phyloP scores from a whole-genome alignment of 306 rosid genomes.

The Inga oerstediana region DNA sequence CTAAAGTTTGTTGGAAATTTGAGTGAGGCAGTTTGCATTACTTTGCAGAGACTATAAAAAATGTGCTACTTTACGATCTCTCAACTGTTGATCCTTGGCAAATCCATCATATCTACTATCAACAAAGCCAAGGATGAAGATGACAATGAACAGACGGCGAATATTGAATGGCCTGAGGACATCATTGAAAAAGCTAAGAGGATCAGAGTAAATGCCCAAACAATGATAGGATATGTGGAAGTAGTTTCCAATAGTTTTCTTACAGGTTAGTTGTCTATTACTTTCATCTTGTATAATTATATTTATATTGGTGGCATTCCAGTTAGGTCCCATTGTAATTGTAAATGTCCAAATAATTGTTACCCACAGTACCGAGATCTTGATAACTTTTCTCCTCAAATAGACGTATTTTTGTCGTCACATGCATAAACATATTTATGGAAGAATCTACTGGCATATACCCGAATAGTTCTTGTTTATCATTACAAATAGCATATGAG shows the following conservation, averaged over 20 bases:
- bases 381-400: no score
- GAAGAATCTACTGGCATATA: neutral
- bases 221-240: constrained; percentile 78
- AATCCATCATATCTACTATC: constrained; percentile 74
- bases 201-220: constrained; percentile 77
- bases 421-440: neutral
- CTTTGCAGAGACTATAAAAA: constrained; percentile 91
- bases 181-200: constrained; percentile 81
- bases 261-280: constrained; percentile 59
- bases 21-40: constrained; percentile 31
- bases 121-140: constrained; percentile 66
- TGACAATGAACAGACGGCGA: constrained; percentile 41
- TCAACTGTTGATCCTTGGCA: constrained; percentile 76
- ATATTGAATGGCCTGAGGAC: constrained; percentile 92
- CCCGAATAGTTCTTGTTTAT: neutral
- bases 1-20: constrained; percentile 7
- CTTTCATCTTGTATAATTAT: neutral
- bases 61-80: constrained; percentile 88
- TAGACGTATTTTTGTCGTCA: neutral
- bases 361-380: neutral
- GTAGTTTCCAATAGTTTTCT: constrained; percentile 85
- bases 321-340: neutral
- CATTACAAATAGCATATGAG: neutral
- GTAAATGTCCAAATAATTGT: neutral
- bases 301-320: neutral